phyloP scores from a whole-genome alignment of 495 filamentous ascomycete species.

The Xylaria acuta region DNA sequence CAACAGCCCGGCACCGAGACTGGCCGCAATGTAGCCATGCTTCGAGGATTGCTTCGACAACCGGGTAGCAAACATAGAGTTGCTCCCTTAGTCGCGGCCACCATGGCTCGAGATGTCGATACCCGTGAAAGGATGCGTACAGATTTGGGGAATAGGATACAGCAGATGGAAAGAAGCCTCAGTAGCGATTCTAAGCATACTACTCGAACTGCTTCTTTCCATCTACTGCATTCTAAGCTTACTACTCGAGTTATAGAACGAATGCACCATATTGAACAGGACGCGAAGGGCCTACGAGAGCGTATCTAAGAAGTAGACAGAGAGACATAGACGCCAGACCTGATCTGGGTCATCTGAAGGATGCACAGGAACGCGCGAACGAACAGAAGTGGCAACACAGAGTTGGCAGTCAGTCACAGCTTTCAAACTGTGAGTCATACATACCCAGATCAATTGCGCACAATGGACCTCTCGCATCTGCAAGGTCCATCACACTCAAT shows the following conservation, averaged over 20 bases:
- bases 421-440: too few relatives aligned
- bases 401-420: too few relatives aligned
- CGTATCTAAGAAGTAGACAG: background rate
- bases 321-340: background rate
- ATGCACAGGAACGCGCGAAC: too few relatives aligned
- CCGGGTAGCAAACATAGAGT: constrained; percentile 2
- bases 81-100: constrained; percentile 12
- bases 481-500: too few relatives aligned
- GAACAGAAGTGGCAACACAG: too few relatives aligned
- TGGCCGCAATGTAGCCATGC: background rate
- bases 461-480: too few relatives aligned
- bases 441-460: too few relatives aligned
- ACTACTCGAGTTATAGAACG: constrained; percentile 14
- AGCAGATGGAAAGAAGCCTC: background rate
- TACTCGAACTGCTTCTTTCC: too few relatives aligned
- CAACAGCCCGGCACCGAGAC: background rate
- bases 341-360: too few relatives aligned
- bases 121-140: constrained; percentile 3
- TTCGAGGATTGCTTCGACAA: constrained; percentile 15
- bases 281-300: background rate
- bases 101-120: constrained; percentile 19
- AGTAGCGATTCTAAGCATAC: background rate
- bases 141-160: background rate
- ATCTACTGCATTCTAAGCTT: too few relatives aligned
- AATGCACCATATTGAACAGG: constrained; percentile 11